Conservation (phyloP, 176 grass and related monocot genomes). For the Otatea glauca region DNA sequence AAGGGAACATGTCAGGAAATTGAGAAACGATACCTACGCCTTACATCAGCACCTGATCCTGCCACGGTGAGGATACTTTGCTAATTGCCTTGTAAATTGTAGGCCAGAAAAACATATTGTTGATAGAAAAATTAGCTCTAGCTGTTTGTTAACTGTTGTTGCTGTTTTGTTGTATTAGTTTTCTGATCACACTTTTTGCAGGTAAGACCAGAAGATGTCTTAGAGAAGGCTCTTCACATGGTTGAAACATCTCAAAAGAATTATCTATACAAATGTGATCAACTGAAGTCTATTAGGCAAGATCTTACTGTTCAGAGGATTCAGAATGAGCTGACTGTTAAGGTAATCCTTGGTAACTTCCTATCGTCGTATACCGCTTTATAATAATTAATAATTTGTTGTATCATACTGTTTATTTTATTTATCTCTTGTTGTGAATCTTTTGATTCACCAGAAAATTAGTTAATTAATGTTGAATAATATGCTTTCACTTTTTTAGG, state of each 20-base stretch:
- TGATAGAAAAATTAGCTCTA: constrained; percentile 27
- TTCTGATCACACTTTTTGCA: constrained; percentile 47
- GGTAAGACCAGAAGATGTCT: constrained; percentile 90
- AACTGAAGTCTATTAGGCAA: constrained; percentile 97
- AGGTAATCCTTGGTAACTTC: constrained; percentile 58
- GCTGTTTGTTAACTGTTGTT: not conserved
- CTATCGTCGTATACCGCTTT: constrained; percentile 10
- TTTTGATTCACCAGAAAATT: constrained; percentile 13
- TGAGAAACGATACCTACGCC: constrained; percentile 85
- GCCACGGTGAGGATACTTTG: constrained; percentile 57
- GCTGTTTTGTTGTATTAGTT: constrained; percentile 36
- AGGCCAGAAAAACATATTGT: constrained; percentile 17
- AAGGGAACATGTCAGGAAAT: constrained; percentile 92
- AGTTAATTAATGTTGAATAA: constrained; percentile 34
- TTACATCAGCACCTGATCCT: constrained; percentile 93
- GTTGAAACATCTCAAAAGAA: constrained; percentile 82
- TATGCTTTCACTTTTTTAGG: not conserved
- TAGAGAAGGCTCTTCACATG: constrained; percentile 91
- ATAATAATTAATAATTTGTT: constrained; percentile 13
- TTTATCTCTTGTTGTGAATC: not conserved
- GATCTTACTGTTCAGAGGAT: constrained; percentile 96
- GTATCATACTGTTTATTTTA: constrained; percentile 7
- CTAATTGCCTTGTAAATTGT: constrained; percentile 42
- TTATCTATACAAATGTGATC: constrained; percentile 97
- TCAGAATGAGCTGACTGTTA: constrained; percentile 77